Conservation (phyloP, 805 yeast genomes). For the Cyberlindnera subsufficiens region DNA sequence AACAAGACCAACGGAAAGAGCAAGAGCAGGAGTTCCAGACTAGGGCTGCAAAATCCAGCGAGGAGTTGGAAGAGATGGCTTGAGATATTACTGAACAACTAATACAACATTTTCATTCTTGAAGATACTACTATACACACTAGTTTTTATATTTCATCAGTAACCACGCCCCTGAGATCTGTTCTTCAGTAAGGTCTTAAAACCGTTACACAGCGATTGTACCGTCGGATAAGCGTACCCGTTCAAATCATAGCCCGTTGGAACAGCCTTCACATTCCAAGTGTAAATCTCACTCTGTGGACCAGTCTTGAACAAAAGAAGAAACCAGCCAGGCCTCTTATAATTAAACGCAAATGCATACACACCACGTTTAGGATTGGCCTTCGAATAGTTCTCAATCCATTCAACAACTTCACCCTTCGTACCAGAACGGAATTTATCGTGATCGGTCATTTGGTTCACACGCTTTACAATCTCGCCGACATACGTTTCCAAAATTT, state of each 20-base stretch:
- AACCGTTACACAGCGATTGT: slow-evolving; percentile 86
- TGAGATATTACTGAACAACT: not conserved
- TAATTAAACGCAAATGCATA: slow-evolving; percentile 90
- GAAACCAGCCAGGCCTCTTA: slow-evolving; percentile 91
- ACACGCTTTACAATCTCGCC: slow-evolving; percentile 79
- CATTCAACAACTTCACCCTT: slow-evolving; percentile 76
- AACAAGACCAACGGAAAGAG: slow-evolving; percentile 13
- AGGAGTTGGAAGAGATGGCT: slow-evolving; percentile 19
- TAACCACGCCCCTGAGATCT: not conserved
- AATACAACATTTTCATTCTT: not conserved
- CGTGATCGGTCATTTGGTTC: slow-evolving; percentile 78
- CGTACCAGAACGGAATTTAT: slow-evolving; percentile 82
- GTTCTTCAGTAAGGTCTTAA: slow-evolving; percentile 56
- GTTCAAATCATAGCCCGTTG: slow-evolving; percentile 77
- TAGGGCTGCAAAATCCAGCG: slow-evolving; percentile 12
- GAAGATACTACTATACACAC: not conserved
- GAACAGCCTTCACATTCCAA: slow-evolving; percentile 89
- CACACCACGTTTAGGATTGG: slow-evolving; percentile 84
- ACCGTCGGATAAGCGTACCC: slow-evolving; percentile 86
- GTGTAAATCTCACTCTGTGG: slow-evolving; percentile 62
- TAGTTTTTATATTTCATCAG: not conserved
- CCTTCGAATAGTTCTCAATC: slow-evolving; percentile 84
- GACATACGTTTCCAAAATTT: slow-evolving; percentile 80
- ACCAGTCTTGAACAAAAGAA: slow-evolving; percentile 78
- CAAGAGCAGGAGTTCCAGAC: slow-evolving; percentile 7